Percentiles rank a stretch among this genome's conserved stretches.
Conservation (phyloP, 768 basidiomycete genomes). For the Cystofilobasidium ferigula region DNA sequence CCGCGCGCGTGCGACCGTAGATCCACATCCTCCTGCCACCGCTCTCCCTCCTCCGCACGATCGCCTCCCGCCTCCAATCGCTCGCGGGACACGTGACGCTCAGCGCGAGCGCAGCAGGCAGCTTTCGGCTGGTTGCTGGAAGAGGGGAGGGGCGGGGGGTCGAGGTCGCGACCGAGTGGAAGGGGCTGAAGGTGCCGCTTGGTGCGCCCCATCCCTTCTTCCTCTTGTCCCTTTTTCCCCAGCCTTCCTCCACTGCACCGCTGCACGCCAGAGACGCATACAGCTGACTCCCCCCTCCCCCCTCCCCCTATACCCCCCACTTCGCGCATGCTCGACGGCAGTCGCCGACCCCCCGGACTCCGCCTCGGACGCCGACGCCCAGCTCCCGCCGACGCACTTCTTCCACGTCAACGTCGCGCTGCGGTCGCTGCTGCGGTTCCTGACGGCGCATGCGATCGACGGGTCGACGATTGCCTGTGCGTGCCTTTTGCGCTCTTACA, state of each 20-base stretch:
- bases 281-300: too few species aligned
- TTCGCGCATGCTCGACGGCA: constrained; percentile 1
- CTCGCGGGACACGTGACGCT: constrained; percentile 61
- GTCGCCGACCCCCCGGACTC: constrained; percentile 15
- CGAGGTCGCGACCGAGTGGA: constrained; percentile 66
- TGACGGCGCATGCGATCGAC: constrained; percentile 67
- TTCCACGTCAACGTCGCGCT: constrained; percentile 60
- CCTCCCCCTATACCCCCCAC: not conserved
- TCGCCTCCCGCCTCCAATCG: constrained; percentile 60
- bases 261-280: too few species aligned
- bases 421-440: constrained; percentile 66
- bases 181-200: constrained; percentile 53
- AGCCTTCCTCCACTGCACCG: too few species aligned
- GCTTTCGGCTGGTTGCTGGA: constrained; percentile 48
- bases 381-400: constrained; percentile 38
- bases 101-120: constrained; percentile 56
- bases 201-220: not conserved
- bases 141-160: constrained; percentile 51
- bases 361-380: constrained; percentile 24
- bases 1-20: constrained; percentile 42
- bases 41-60: constrained; percentile 61
- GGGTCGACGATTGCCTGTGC: constrained; percentile 74
- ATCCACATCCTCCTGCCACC: constrained; percentile 67
- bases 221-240: too few species aligned
- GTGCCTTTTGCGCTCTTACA: constrained; percentile 36